Conservation (phyloP, 2,329 filamentous ascomycete species). For the Neurospora sp. region DNA sequence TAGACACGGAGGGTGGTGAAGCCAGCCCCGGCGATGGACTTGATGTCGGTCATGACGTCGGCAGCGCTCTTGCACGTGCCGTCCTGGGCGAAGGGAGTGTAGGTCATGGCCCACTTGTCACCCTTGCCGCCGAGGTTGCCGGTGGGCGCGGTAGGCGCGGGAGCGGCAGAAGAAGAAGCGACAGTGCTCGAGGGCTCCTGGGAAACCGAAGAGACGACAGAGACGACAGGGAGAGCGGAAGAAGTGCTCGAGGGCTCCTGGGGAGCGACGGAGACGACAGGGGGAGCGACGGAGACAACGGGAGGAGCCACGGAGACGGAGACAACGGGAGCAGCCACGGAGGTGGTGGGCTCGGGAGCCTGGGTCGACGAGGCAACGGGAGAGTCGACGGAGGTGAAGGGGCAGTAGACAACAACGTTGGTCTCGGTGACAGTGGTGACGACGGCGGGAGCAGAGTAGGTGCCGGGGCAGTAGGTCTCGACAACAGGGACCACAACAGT, state of each 20-base stretch:
- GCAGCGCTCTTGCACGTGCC: constrained; percentile 54
- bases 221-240: constrained; percentile 9
- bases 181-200: constrained; percentile 12
- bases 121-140: constrained; percentile 30
- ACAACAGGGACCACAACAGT: constrained; percentile 56
- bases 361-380: constrained; percentile 24
- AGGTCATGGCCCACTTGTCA: constrained; percentile 65
- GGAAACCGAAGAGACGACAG: neutral
- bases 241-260: neutral
- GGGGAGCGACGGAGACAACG: constrained; percentile 9
- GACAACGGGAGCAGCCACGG: constrained; percentile 11
- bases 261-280: neutral
- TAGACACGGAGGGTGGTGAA: constrained; percentile 73
- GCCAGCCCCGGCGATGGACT: constrained; percentile 50
- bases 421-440: constrained; percentile 61
- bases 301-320: constrained; percentile 1
- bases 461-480: constrained; percentile 55
- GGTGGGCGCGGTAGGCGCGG: constrained; percentile 18
- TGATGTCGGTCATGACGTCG: constrained; percentile 52
- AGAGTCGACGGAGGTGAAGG: constrained; percentile 42
- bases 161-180: constrained; percentile 10
- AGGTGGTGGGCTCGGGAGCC: constrained; percentile 16
- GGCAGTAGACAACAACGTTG: constrained; percentile 60
- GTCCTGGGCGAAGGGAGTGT: constrained; percentile 58
- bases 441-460: constrained; percentile 59